Base-by-base conservation (phyloP, 2,329 filamentous ascomycete genomes). In the Xylaria sp. region DNA sequence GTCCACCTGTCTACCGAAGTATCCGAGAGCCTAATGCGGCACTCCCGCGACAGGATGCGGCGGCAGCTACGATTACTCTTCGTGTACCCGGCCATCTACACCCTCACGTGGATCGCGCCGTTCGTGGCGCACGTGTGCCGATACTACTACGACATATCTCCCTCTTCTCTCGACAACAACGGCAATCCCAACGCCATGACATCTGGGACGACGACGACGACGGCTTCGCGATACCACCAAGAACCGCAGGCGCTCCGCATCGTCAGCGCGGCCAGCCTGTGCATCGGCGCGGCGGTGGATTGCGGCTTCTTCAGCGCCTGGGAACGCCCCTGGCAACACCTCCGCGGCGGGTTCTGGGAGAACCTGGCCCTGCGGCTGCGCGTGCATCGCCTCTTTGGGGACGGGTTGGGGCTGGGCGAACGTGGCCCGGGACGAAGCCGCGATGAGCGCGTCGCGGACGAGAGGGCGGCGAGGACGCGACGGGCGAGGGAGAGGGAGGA, bases 31-130 rank as follows among this genome's bases (percentile, higher is more conserved):
- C 74, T 78, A 57, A 77, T 81, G 73, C 77, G 69, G 2, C 74
- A 73, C 20, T 76, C 85, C 9, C 85, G 88, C 13, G 81, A 85
- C 17, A 87, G 86, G 66, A 89, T 92, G 67, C 85, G 87, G 53
- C 86, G 89, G 10, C 91, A 94, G 74, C 84, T 94, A 2, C 87
- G 90, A 38, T 86, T 91, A 36, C 83, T 94, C 20, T 93, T 94
- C 79, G 88, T 93, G 57, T 95, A 95, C 77, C 92, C 92, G 0
- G 77, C 90, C 20, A 86, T 92, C 4, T 94, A 95, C 78, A 83
- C 92, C 23, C 79, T 88, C 4, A 87, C 93, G 72, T 95, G 92
- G 92, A 80, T 91, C 3, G 80, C 92, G 7, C 92, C 92, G 0
- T 92, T 94, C 73, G 80, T 90, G 2, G 83, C 84, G 2, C 90